Percentiles rank a stretch among this genome's conserved stretches.
Conservation (phyloP, 129 eudicot genomes). For the Tanacetum coccineum region DNA sequence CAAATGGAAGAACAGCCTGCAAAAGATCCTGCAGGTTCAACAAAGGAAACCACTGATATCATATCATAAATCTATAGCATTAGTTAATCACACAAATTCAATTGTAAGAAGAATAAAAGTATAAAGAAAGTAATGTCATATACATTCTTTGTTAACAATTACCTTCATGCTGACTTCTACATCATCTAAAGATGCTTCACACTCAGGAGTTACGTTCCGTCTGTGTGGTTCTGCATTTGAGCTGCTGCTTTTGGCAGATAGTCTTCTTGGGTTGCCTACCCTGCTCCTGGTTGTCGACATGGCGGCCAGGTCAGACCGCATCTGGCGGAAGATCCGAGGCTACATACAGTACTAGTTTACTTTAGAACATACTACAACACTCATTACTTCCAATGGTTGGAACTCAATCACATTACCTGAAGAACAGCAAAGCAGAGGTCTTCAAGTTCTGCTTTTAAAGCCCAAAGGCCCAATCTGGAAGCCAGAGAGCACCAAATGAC, state of each 20-base stretch:
- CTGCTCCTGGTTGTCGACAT: constrained; percentile 75
- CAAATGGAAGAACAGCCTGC: constrained; percentile 93
- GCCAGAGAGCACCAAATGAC: constrained; percentile 98
- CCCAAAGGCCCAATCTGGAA: constrained; percentile 94
- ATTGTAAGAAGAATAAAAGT: no score
- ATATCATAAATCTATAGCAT: constrained; percentile 1
- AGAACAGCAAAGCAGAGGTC: constrained; percentile 97
- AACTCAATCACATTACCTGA: constrained; percentile 38
- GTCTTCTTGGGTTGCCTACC: constrained; percentile 53
- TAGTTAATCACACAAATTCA: constrained; percentile 1
- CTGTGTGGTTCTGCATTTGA: constrained; percentile 27
- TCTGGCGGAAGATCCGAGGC: constrained; percentile 80
- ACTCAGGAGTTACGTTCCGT: constrained; percentile 28
- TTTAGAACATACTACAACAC: constrained; percentile 9
- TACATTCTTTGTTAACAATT: not conserved
- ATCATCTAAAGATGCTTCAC: constrained; percentile 37
- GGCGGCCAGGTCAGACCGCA: constrained; percentile 88
- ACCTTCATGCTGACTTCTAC: constrained; percentile 70
- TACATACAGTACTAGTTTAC: constrained; percentile 38
- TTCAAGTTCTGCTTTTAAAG: constrained; percentile 94
- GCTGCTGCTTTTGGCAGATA: constrained; percentile 40
- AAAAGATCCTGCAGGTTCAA: constrained; percentile 69
- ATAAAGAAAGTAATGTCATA: no score
- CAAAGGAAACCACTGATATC: constrained; percentile 6
- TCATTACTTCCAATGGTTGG: constrained; percentile 5